Conservation (phyloP, 1,284 basidiomycete species). For the Coniferiporia sulphurascens region DNA sequence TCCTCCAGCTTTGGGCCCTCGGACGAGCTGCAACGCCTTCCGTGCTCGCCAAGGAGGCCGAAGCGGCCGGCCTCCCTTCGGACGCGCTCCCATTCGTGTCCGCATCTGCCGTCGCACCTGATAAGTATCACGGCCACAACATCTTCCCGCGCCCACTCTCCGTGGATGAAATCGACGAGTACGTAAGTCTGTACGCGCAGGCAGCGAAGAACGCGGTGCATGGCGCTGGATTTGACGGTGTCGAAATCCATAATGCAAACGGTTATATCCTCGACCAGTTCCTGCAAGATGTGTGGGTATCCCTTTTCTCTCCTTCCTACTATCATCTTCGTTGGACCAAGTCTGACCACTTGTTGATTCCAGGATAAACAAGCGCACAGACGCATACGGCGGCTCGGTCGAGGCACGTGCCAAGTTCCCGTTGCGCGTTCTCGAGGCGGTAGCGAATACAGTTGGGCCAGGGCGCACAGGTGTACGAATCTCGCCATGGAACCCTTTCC, state of each 20-base stretch:
- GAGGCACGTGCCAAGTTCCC: not conserved
- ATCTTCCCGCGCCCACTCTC: slow-evolving; percentile 29
- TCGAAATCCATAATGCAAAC: slow-evolving; percentile 22
- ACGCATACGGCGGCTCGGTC: not conserved
- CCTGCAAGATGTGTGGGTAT: slow-evolving; percentile 12
- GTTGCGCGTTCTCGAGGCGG: slow-evolving; percentile 29
- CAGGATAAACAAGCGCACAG: slow-evolving; percentile 2
- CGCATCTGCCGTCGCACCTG: slow-evolving; percentile 36
- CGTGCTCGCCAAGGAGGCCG: slow-evolving; percentile 25
- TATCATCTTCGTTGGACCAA: not conserved
- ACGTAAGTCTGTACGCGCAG: slow-evolving; percentile 23
- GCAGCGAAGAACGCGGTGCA: slow-evolving; percentile 29
- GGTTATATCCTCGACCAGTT: slow-evolving; percentile 24
- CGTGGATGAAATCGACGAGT: slow-evolving; percentile 36
- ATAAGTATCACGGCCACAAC: slow-evolving; percentile 22
- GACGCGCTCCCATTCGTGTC: slow-evolving; percentile 31
- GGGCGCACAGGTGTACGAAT: slow-evolving; percentile 34
- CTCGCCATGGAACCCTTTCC: slow-evolving; percentile 29
- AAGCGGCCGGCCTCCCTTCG: slow-evolving; percentile 4
- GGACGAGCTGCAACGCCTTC: slow-evolving; percentile 35
- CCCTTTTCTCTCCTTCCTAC: not conserved
- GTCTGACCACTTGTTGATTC: not conserved
- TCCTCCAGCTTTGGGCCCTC: slow-evolving; percentile 46
- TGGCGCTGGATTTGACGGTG: slow-evolving; percentile 29
- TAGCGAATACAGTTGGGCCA: slow-evolving; percentile 16